These are phyloP conservation scores for Croton setiger DNA, from an alignment of 441 rosid genomes.

Conservation along the genomic window DNA sequence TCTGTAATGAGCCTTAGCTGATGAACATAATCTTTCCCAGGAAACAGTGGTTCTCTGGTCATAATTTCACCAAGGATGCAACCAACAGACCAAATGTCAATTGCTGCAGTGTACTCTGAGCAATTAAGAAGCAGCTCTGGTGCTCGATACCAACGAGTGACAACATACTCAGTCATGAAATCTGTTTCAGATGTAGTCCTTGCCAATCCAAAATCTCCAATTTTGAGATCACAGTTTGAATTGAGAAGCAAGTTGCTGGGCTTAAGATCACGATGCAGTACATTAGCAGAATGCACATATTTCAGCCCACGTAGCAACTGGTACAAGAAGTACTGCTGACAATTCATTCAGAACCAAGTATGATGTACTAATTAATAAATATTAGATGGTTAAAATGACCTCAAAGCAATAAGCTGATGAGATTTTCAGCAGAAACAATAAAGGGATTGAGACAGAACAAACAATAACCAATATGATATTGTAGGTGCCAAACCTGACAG, in stretches of 20 bases:
- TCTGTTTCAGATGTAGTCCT: slow-evolving; percentile 97
- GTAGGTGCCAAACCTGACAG: slow-evolving; percentile 55
- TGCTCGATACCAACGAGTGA: slow-evolving; percentile 95
- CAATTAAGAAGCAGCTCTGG: slow-evolving; percentile 94
- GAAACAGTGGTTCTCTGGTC: slow-evolving; percentile 81
- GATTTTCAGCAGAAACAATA: slow-evolving; percentile 9
- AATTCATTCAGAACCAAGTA: slow-evolving; percentile 10
- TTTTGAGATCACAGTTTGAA: slow-evolving; percentile 89
- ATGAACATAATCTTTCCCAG: slow-evolving; percentile 96
- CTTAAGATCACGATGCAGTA: slow-evolving; percentile 88
- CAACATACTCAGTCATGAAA: slow-evolving; percentile 97
- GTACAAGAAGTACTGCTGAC: slow-evolving; percentile 82
- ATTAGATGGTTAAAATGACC: too few species aligned
- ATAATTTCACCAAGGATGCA: slow-evolving; percentile 90
- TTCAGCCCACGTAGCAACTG: slow-evolving; percentile 88
- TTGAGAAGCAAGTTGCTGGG: slow-evolving; percentile 91
- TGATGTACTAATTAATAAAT: too few species aligned
- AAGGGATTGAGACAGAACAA: neutral
- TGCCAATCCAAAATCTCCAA: slow-evolving; percentile 91
- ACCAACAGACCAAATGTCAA: slow-evolving; percentile 98
- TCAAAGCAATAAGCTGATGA: slow-evolving; percentile 6
- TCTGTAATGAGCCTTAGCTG: slow-evolving; percentile 91
- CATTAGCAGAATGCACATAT: slow-evolving; percentile 86
- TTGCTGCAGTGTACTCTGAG: slow-evolving; percentile 96
- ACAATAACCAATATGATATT: neutral